A percentile compares a stretch with the other conserved stretches of the same genome.
phyloP scores from a whole-genome alignment of 345 rosid genomes.

The Rhodamnia argentea region DNA sequence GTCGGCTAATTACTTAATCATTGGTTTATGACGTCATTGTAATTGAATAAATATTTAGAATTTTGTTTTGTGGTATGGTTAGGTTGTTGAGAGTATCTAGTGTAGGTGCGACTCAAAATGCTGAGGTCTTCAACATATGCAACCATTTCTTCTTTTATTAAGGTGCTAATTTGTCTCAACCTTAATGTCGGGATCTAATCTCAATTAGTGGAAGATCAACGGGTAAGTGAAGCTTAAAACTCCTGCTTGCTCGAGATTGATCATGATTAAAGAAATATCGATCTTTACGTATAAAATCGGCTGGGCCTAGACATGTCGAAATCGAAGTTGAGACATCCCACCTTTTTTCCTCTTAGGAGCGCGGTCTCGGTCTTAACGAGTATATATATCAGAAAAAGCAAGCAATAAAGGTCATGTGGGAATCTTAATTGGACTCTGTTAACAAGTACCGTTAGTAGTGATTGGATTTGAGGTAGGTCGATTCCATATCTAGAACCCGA shows the following conservation, averaged over 20 bases:
- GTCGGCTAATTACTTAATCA: not conserved
- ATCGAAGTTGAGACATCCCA: no score
- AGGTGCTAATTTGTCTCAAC: not conserved
- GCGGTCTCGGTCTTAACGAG: no score
- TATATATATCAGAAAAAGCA: no score
- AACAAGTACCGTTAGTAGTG: rapidly evolving
- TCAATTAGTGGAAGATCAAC: not conserved
- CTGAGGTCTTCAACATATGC: not conserved
- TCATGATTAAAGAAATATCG: not conserved
- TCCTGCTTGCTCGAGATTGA: not conserved
- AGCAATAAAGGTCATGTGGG: no score
- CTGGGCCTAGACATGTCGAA: not conserved
- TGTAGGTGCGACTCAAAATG: not conserved
- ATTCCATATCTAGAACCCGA: no score
- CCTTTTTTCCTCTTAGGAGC: no score
- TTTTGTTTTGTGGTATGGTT: not conserved
- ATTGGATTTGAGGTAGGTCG: rapidly evolving
- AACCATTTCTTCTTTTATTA: not conserved
- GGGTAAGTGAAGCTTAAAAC: not conserved
- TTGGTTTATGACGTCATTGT: not conserved
- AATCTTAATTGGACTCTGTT: no score
- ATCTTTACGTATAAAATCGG: not conserved
- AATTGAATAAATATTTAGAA: not conserved
- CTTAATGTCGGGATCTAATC: not conserved
- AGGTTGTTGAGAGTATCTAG: not conserved